phyloP scores from a whole-genome alignment of 208 protist genomes.

The Leishmania lainsoni region DNA sequence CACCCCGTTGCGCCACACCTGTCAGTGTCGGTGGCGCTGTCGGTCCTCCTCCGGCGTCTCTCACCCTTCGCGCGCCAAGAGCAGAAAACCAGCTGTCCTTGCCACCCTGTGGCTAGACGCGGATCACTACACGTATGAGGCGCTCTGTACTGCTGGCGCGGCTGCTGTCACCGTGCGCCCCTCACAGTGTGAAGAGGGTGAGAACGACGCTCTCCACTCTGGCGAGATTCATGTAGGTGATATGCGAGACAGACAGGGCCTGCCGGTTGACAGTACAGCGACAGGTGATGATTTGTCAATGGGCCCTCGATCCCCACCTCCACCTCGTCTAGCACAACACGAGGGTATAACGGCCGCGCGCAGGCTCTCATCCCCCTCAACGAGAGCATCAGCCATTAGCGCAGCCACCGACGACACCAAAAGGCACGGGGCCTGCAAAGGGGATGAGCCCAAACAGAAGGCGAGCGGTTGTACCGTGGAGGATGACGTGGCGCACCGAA shows the following conservation, averaged over 20 bases:
- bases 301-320: neutral
- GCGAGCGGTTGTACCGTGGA: neutral
- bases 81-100: neutral
- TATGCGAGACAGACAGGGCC: too few species aligned
- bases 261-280: neutral
- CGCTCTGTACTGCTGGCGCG: conserved; percentile 48
- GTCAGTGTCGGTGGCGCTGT: neutral
- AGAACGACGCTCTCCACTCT: neutral
- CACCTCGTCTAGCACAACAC: conserved; percentile 6
- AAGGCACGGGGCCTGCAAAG: neutral
- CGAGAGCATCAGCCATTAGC: neutral
- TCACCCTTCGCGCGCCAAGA: neutral
- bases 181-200: neutral
- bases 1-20: neutral
- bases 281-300: neutral
- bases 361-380: neutral
- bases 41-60: neutral
- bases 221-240: too few species aligned
- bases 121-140: conserved; percentile 45
- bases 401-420: neutral
- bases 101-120: conserved; percentile 38
- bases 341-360: neutral
- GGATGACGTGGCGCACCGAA: neutral
- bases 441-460: neutral
- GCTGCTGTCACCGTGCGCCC: conserved; percentile 4